Evolutionary conservation across 2,329 filamentous ascomycete species (phyloP).

Genomic region (Daldinia sp.): DNA sequence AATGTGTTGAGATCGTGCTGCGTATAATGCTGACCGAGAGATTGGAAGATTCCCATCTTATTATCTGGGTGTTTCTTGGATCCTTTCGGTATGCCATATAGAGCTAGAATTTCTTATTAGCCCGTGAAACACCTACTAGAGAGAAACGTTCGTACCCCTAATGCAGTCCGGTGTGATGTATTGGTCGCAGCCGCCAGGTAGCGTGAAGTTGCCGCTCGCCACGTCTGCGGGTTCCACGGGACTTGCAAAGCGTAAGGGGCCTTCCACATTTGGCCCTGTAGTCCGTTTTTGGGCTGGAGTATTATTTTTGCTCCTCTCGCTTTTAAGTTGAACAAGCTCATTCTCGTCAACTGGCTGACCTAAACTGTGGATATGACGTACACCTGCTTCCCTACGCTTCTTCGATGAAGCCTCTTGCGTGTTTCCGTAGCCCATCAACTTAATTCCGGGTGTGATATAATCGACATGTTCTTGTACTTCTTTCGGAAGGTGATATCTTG

Average conservation of each 20-base stretch:
- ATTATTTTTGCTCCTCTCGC: conserved; percentile 25
- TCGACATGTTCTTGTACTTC: conserved; percentile 59
- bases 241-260: conserved; percentile 35
- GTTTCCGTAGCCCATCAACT: conserved; percentile 49
- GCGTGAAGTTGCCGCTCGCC: conserved; percentile 36
- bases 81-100: conserved; percentile 50
- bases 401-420: conserved; percentile 33
- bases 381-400: conserved; percentile 22
- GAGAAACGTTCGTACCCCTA: conserved; percentile 32
- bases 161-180: conserved; percentile 44
- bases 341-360: conserved; percentile 19
- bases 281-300: conserved; percentile 13
- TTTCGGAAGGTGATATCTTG: conserved; percentile 58
- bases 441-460: conserved; percentile 65
- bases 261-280: conserved; percentile 30
- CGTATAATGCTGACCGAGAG: conserved; percentile 51
- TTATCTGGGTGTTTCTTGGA: conserved; percentile 47
- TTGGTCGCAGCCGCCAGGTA: conserved; percentile 39
- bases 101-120: conserved; percentile 20
- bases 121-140: background rate
- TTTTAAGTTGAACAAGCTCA: conserved; percentile 24
- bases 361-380: conserved; percentile 12
- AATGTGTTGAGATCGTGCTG: conserved; percentile 52
- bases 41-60: conserved; percentile 54
- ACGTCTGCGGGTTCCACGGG: conserved; percentile 36